Evolutionary conservation across 164 flowering plant genomes (phyloP).

Genomic region (Aristolochia contorta): DNA sequence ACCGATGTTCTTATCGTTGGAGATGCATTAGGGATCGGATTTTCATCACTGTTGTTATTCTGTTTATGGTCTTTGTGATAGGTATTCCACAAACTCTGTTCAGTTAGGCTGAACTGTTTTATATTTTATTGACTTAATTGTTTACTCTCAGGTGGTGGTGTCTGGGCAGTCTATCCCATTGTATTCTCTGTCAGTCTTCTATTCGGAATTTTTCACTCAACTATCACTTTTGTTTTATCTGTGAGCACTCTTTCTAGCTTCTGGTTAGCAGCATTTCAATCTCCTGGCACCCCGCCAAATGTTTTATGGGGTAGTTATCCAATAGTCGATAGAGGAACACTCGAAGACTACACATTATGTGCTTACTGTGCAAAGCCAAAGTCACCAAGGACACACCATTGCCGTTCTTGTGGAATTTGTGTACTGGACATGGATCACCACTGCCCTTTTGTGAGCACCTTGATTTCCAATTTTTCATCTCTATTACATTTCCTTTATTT

Average conservation of each 20-base stretch:
- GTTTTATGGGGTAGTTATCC: conserved; percentile 79
- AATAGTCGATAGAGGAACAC: conserved; percentile 56
- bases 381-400: conserved; percentile 84
- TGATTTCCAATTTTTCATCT: neutral
- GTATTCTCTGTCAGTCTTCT: conserved; percentile 48
- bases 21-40: conserved; percentile 71
- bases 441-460: conserved; percentile 89
- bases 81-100: conserved; percentile 24
- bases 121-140: neutral
- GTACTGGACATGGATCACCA: conserved; percentile 97
- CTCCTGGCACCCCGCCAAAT: conserved; percentile 61
- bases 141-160: conserved; percentile 70
- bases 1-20: conserved; percentile 32
- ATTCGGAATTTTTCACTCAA: conserved; percentile 49
- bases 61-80: conserved; percentile 70
- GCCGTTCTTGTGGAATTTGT: conserved; percentile 84
- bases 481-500: neutral
- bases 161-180: conserved; percentile 83
- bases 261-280: conserved; percentile 54
- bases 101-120: neutral
- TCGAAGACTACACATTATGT: conserved; percentile 75
- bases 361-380: conserved; percentile 74
- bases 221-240: conserved; percentile 36
- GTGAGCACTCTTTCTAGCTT: conserved; percentile 53
- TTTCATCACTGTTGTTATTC: conserved; percentile 43